Evolutionary conservation across 73 alveolate genomes (phyloP), one percentile per base, ranked within the genome.

Genomic region (Tetrahymena borealis): DNA sequence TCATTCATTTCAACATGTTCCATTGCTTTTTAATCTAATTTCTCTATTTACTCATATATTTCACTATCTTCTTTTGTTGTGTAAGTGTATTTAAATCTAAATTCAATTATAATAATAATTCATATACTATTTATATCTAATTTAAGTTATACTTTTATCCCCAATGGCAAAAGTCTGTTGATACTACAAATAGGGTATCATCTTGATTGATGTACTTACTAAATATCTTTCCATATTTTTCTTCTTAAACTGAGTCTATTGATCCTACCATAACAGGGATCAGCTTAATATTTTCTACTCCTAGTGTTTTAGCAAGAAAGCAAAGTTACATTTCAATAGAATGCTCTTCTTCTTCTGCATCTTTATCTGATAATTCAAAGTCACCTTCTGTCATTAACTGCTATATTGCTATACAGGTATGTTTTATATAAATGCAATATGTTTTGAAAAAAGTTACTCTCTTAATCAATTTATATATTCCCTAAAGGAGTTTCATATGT

Each of bases 261-360:
- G 95, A 93, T 31, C 95, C 95, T 40, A 93, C 95, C 95, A 93
- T 93, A 3, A 93, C 78, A 33, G 95, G 95, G 10, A 93, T 79
- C 20, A 93, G 35, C 3, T 91, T 93, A 38, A 93, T 79, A 15
- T 93, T 93, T 79, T 93, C 95, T 18, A 90, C 33, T 8, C 95
- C 95, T 13, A 93, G 41, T 20, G 91, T 93, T 40, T 93, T 79
- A 38, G 92, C 90, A 4, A 93, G 78, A 33, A 93, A 93, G 12
- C 93, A 92, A n/a, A 93, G 40, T 41, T 93, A 40, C 95, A 93
- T 93, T 93, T 93, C 95, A 32, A 93, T 93, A 0, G 91, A 39
- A 40, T 93, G 95, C n/a, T 93, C 95, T 90, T 93, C 95, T 42
- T 93, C 95, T 90, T 93, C 95, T 15, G 95, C 95, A 93, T 93